Base-by-base conservation (phyloP, 257 asterid species). In the Leonotis leonurus region DNA sequence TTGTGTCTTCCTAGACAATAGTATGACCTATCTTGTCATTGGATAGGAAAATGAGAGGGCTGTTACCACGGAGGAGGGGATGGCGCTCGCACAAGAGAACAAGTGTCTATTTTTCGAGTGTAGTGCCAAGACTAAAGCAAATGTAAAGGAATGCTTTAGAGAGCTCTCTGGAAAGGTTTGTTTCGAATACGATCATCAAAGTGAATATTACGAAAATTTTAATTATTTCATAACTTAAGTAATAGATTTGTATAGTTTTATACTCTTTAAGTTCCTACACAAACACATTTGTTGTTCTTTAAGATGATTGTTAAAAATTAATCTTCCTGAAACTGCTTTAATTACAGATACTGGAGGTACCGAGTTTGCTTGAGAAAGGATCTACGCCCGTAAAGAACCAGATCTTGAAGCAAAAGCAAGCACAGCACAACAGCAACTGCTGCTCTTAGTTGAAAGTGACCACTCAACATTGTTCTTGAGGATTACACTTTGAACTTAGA, bases 351-450 rank as follows among this genome's bases (percentile, higher is more conserved):
- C 66, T 90, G 32, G 92, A 87, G 68, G 88, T 73, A 25, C 97
- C 97, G 40, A 85, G 87, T 66, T 73, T 90, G 60, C 53, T 81
- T 70, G 97, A 90, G 78, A 85, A 90, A 75, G 97, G 97, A 41
- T 90, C 97, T 3, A 62, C 71, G 27, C 90, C 85, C 0, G 85
- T 81, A 62, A 90, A 80, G 84, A 90, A 87, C 72, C 95, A 76
- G 67, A 75, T 83, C 37, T 63, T 80, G 49, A 87, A 74, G 76
- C 85, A 81, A 62, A 75, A 78, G 65, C 80, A 65, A 36, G 70
- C 40, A 3, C 62, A 44, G 10, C 69, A 43, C 24, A 51, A 41
- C 1, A 60, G 36, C 11, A 80, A 49, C 4, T 89, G 97, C 73
- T 89, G 97, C 68, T 73, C 88, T 7, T 83, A 69, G 73, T 52